Percentiles rank a stretch among this genome's conserved stretches.
phyloP scores from a whole-genome alignment of 768 basidiomycete species.

The Strobilomyces dryophilus region DNA sequence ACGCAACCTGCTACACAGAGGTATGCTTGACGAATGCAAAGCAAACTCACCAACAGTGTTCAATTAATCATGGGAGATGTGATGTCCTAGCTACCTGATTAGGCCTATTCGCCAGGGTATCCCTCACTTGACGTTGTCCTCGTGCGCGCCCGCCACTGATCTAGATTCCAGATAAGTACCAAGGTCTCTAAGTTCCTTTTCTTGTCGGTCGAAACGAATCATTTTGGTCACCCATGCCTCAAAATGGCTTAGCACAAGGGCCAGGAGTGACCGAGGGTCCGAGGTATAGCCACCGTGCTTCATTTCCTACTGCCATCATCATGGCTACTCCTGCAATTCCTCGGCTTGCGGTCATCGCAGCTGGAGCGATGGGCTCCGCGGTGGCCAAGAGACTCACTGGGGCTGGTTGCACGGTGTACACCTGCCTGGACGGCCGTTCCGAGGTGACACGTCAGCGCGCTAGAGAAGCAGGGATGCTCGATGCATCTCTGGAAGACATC shows the following conservation, averaged over 20 bases:
- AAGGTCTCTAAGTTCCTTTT: neutral
- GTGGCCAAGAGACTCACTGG: slow-evolving; percentile 45
- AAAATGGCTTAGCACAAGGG: slow-evolving; percentile 1
- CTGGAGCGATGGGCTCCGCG: slow-evolving; percentile 58
- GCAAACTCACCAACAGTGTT: neutral
- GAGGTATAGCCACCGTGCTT: slow-evolving; percentile 3
- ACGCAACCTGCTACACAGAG: neutral
- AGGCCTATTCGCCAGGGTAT: slow-evolving; percentile 3
- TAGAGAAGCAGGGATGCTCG: slow-evolving; percentile 46
- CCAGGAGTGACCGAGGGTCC: slow-evolving; percentile 10
- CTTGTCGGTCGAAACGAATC: neutral
- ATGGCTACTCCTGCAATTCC: slow-evolving; percentile 14
- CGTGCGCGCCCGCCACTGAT: slow-evolving; percentile 9
- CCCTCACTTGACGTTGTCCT: slow-evolving; percentile 8
- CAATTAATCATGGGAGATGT: slow-evolving; percentile 2
- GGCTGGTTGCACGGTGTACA: slow-evolving; percentile 51
- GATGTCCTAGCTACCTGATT: slow-evolving; percentile 5
- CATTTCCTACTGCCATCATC: slow-evolving; percentile 7
- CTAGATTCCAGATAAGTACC: slow-evolving; percentile 14
- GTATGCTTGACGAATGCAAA: neutral
- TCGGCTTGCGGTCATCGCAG: slow-evolving; percentile 47
- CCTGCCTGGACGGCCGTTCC: slow-evolving; percentile 51
- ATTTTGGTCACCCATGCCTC: neutral
- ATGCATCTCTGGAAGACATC: slow-evolving; percentile 37
- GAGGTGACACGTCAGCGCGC: slow-evolving; percentile 47